Conservation (phyloP, 768 basidiomycete genomes). For the Termitomyces sp. region DNA sequence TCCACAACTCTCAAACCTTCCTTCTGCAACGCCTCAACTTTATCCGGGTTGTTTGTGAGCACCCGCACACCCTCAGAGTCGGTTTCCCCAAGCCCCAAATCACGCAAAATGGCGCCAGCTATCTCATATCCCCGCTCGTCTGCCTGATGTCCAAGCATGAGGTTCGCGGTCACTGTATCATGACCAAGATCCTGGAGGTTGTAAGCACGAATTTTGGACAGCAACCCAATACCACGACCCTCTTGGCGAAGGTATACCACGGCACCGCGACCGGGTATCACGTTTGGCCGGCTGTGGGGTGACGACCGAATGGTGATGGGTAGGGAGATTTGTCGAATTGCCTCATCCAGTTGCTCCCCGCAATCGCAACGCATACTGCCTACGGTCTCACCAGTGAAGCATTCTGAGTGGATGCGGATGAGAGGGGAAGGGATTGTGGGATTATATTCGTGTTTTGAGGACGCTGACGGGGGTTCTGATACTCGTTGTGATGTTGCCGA, state of each 20-base stretch:
- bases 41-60: slow-evolving; percentile 98
- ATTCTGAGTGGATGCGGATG: slow-evolving; percentile 96
- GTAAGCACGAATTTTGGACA: slow-evolving; percentile 96
- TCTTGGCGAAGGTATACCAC: slow-evolving; percentile 96
- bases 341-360: slow-evolving; percentile 97
- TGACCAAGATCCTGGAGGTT: slow-evolving; percentile 97
- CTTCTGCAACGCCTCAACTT: slow-evolving; percentile 79
- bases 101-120: slow-evolving; percentile 84
- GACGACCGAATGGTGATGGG: slow-evolving; percentile 47
- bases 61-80: slow-evolving; percentile 58
- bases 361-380: slow-evolving; percentile 99
- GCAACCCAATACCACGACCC: slow-evolving; percentile 92
- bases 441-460: slow-evolving; percentile 11
- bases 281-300: slow-evolving; percentile 23
- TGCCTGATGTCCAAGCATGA: slow-evolving; percentile 90
- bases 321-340: slow-evolving; percentile 83
- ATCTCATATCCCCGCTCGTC: slow-evolving; percentile 93
- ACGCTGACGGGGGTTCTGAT: slow-evolving; percentile 31
- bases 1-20: slow-evolving; percentile 82
- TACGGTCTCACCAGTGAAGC: slow-evolving; percentile 97
- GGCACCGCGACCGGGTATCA: slow-evolving; percentile 82
- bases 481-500: slow-evolving; percentile 46
- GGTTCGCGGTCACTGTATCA: slow-evolving; percentile 97
- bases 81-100: slow-evolving; percentile 68
- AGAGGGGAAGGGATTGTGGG: slow-evolving; percentile 64